These are phyloP conservation scores for Daedalea quercina DNA, from an alignment of 768 basidiomycete species.

Conservation along the genomic window DNA sequence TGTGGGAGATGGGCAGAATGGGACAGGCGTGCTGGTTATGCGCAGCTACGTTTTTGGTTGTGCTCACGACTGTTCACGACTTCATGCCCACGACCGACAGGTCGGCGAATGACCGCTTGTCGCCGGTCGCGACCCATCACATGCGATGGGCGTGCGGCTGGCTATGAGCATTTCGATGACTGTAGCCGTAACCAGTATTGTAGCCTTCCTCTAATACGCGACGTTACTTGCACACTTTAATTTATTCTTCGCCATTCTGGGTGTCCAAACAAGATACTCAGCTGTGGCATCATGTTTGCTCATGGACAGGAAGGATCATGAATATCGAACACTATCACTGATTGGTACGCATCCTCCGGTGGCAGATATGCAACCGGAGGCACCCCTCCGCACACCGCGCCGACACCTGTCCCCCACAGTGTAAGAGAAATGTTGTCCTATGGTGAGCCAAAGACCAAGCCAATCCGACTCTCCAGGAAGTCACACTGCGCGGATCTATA, in stretches of 20 bases:
- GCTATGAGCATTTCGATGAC: neutral
- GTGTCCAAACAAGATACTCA: neutral
- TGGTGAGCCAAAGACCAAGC: constrained; percentile 2
- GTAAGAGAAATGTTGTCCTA: neutral
- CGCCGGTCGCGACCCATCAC: neutral
- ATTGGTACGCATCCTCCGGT: too few relatives aligned
- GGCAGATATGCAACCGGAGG: too few relatives aligned
- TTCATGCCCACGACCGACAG: neutral
- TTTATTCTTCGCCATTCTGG: too few relatives aligned
- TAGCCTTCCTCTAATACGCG: neutral
- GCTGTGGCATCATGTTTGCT: neutral
- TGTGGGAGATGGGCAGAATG: neutral
- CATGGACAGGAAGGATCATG: neutral
- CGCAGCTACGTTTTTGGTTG: neutral
- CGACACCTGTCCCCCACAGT: too few relatives aligned
- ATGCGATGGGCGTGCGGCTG: neutral
- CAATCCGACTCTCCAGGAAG: constrained; percentile 2
- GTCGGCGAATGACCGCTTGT: neutral
- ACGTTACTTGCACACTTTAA: neutral
- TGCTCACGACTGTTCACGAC: neutral
- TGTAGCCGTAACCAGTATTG: neutral
- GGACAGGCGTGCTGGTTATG: neutral
- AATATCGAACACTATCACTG: too few relatives aligned
- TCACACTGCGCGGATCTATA: constrained; percentile 8
- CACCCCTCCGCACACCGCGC: too few relatives aligned